Base-by-base conservation (phyloP, 176 grass and related monocot species). In the Rhynchospora breviuscula region DNA sequence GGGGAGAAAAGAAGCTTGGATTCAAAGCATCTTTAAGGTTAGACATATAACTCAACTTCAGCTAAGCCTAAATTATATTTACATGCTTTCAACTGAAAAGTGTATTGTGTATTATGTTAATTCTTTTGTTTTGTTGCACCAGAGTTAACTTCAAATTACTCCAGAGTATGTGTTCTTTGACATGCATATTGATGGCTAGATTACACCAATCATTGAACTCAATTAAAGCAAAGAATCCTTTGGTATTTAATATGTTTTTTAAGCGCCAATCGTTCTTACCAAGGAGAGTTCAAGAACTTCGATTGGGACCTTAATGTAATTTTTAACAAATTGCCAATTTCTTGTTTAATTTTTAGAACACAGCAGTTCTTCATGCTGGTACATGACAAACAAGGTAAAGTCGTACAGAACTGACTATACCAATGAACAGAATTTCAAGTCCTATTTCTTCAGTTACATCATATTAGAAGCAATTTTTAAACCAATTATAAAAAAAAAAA, bases 1-100 rank as follows among this genome's bases (percentile, higher is more conserved):
- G 14, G 52, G 57, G 3, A 26, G 6, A 62, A 87, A 82, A 70
- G 71, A 46, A 59, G 49, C 14, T 44, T 90, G 88, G 88, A 12
- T 61, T 14, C 52, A 81, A 80, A 81, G 22, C 64, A 75, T 90
- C 14, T 40, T 90, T 48, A 33, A 84, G 81, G 88, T 90, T 26
- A 71, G 81, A 53, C 62, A 60, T 15, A 21, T 44, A 57, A 83
- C 45, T 62, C 60, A 8, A 62, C 7, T 31, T 26, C 77, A 63
- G 1, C 13, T 70, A 7, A n/a, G 19, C 43, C 45, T 59, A 18
- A 6, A 7, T 43, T 19, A 35, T 65, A 33, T 74, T 12, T 11
- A 11, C 48, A n/a, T 26, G 40, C 52, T 74, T 49, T 17, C 4
- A 26, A 44, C 25, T 43, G 31, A 68, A 66, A 31, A 44, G 33